A percentile compares a stretch with the other conserved stretches of the same genome.
Evolutionary conservation across 2,329 filamentous ascomycete genomes (phyloP).

Genomic region (Dothistroma septosporum): DNA sequence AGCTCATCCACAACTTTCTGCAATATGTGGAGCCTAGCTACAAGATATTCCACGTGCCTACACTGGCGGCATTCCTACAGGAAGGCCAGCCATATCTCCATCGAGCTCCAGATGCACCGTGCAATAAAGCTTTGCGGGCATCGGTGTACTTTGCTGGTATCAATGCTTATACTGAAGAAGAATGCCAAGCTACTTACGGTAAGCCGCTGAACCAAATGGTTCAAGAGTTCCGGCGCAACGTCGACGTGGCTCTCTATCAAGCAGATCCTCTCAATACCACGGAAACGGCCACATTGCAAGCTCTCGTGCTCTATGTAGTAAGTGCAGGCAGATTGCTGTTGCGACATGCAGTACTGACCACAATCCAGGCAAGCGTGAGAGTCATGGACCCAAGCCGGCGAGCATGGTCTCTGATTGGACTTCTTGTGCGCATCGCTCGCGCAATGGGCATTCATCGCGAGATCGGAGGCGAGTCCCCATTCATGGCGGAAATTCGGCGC

Average conservation of each 20-base stretch:
- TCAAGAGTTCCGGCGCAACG: slow-evolving; percentile 23
- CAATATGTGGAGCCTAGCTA: slow-evolving; percentile 30
- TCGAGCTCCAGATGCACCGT: slow-evolving; percentile 20
- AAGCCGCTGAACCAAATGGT: slow-evolving; percentile 22
- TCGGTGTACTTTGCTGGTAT: slow-evolving; percentile 31
- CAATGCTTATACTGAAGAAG: slow-evolving; percentile 31
- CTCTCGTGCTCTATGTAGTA: slow-evolving; percentile 29
- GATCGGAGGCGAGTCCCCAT: slow-evolving; percentile 21
- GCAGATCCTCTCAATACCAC: slow-evolving; percentile 32
- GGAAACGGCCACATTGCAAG: slow-evolving; percentile 32
- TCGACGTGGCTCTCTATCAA: slow-evolving; percentile 32
- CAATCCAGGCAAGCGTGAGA: slow-evolving; percentile 20
- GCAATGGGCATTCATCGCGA: slow-evolving; percentile 33
- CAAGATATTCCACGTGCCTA: slow-evolving; percentile 31
- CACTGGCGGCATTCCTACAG: slow-evolving; percentile 24
- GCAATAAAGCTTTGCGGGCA: slow-evolving; percentile 29
- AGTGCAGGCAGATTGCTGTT: not conserved
- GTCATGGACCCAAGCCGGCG: slow-evolving; percentile 27
- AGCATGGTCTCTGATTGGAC: slow-evolving; percentile 31
- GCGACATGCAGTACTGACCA: not conserved
- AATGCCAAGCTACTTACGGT: slow-evolving; percentile 23
- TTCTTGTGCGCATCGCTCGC: slow-evolving; percentile 34
- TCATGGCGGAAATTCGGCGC: slow-evolving; percentile 31
- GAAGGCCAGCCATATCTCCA: slow-evolving; percentile 26
- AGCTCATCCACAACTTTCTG: slow-evolving; percentile 26